Conservation (phyloP, 2,329 filamentous ascomycete species). For the Trichoderma sp. region DNA sequence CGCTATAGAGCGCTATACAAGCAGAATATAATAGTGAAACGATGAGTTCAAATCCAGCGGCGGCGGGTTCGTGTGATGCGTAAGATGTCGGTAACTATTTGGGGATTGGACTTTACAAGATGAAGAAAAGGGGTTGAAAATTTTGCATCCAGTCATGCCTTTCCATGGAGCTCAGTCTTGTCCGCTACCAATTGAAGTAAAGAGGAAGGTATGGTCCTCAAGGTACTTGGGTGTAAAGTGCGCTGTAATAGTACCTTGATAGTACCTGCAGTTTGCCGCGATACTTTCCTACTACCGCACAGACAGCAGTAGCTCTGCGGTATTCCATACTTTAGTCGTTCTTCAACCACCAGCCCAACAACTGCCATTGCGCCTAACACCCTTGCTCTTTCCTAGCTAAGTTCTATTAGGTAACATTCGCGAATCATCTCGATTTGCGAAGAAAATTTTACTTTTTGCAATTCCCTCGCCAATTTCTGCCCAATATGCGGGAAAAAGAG, state of each 20-base stretch:
- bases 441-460: background rate
- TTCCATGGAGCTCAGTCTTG: background rate
- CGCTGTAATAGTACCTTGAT: background rate
- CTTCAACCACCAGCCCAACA: background rate
- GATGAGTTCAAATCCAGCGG: background rate
- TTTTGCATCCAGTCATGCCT: background rate
- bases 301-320: background rate
- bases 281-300: background rate
- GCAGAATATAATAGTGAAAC: background rate
- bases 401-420: conserved; percentile 7
- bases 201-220: background rate
- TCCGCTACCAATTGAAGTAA: background rate
- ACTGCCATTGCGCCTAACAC: background rate
- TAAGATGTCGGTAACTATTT: background rate
- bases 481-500: background rate
- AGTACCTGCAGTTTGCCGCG: background rate
- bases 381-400: background rate
- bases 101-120: background rate
- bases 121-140: background rate
- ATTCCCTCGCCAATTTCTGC: background rate
- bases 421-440: background rate
- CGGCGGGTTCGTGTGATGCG: background rate
- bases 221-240: background rate
- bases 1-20: background rate
- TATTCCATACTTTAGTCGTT: background rate